Base-by-base conservation (phyloP, 73 alveolate species). In the Breviolum minutum region DNA sequence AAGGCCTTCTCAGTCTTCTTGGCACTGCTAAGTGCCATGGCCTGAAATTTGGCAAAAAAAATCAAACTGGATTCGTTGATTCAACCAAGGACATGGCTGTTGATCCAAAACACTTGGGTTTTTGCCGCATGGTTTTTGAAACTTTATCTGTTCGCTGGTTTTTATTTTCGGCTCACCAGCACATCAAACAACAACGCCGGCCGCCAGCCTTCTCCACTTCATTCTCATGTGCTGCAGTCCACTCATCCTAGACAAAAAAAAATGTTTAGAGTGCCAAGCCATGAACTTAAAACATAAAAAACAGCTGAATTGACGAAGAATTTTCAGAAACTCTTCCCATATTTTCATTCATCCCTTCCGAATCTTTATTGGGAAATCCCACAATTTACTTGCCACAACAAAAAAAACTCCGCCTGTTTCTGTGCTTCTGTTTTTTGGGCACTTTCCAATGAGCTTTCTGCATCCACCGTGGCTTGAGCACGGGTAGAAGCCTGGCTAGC, bases 1-100 rank as follows among this genome's bases (percentile, higher is more conserved):
- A 82, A 40, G 9, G 90, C 61, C 90, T 82, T 82, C 90, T 82
- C 90, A 1, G 90, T 48, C 24, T 82, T 82, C 90, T 82, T 82
- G 16, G 68, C 90, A 48, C 70, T 32, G 30, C 22, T 48, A 14
- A 82, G 61, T n/a, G 90, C 87, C 17, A 13, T 20, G 62, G 87
- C 64, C 87, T 79, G 63, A 26, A 6, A 2, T 9, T 5, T 0
- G 14, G n/a, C 14, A 24, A 7, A 8, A 26, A 27, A 76, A 16
- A 76, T 24, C 86, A 76, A n/a, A 26, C 22, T 13, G 77, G n/a
- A 40, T 40, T 68, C 77, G 77, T 10, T 7, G 62, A 22, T 79
- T 8, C 7, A n/a, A 77, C 48, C 48, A 71, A 3, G 60, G 77
- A 13, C 26, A 5, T 69, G 77, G 77, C 7, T n/a, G 26, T 69